Conservation (phyloP, 1,284 basidiomycete genomes). For the Termitomyces sp. region DNA sequence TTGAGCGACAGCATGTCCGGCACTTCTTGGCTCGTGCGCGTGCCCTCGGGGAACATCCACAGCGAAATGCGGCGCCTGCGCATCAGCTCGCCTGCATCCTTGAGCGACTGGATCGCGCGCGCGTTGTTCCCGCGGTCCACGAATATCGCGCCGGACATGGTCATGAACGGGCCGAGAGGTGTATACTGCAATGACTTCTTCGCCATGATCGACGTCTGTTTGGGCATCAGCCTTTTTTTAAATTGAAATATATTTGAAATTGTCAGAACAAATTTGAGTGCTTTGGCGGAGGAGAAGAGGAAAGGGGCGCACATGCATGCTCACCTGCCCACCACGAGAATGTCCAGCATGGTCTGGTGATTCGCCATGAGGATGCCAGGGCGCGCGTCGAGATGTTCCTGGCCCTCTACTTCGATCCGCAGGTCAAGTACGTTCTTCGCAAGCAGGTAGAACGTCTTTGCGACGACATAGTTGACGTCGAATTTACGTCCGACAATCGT, state of each 20-base stretch:
- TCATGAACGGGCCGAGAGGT: conserved; percentile 93
- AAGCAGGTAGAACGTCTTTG: conserved; percentile 78
- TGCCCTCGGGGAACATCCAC: conserved; percentile 94
- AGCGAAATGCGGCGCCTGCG: conserved; percentile 71
- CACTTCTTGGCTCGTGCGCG: conserved; percentile 67
- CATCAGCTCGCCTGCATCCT: conserved; percentile 79
- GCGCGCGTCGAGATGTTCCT: conserved; percentile 67
- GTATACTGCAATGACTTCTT: conserved; percentile 88
- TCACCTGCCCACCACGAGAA: conserved; percentile 79
- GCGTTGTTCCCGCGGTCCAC: conserved; percentile 84
- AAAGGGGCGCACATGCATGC: conserved; percentile 19
- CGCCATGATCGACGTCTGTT: conserved; percentile 83
- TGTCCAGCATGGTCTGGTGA: conserved; percentile 92
- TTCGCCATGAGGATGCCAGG: conserved; percentile 84
- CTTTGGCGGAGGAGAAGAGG: background rate
- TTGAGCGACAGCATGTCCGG: conserved; percentile 85
- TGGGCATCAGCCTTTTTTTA: conserved; percentile 72
- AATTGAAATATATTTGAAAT: background rate
- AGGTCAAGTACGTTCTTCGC: conserved; percentile 68
- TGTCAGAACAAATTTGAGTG: background rate
- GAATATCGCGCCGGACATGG: conserved; percentile 89
- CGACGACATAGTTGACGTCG: conserved; percentile 86
- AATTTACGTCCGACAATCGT: conserved; percentile 68
- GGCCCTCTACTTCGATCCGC: conserved; percentile 78
- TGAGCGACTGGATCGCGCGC: conserved; percentile 73